Evolutionary conservation across 1,139 yeast species (phyloP).

Genomic region (Lodderomyces beijingensis): DNA sequence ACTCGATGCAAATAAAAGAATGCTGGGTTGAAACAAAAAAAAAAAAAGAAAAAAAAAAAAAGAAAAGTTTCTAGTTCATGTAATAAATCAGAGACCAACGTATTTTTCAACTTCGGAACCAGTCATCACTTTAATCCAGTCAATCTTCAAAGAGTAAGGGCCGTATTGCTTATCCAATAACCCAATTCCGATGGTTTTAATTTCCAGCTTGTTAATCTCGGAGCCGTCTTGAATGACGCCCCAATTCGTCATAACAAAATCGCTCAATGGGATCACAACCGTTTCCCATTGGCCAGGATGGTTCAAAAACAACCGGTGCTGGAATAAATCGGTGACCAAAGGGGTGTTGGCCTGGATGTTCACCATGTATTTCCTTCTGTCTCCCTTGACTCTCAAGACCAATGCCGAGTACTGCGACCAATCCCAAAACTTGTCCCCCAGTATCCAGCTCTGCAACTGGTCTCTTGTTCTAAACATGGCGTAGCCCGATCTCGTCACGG

Average conservation of each 20-base stretch:
- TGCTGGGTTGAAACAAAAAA: not conserved
- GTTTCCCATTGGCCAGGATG: conserved; percentile 84
- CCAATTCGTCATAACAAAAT: conserved; percentile 79
- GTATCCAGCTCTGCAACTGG: conserved; percentile 48
- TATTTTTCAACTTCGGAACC: conserved; percentile 47
- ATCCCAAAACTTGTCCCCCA: conserved; percentile 52
- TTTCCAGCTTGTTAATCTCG: conserved; percentile 56
- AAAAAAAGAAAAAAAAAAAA: not conserved
- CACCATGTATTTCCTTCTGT: conserved; percentile 68
- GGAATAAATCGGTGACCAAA: conserved; percentile 73
- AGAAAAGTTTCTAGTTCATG: not conserved
- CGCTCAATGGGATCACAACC: conserved; percentile 69
- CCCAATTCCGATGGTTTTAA: conserved; percentile 76
- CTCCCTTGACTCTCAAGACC: conserved; percentile 70
- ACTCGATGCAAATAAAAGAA: too few species aligned
- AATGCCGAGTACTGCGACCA: conserved; percentile 58
- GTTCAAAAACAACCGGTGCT: conserved; percentile 71
- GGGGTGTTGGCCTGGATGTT: conserved; percentile 81
- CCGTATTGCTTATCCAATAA: conserved; percentile 78
- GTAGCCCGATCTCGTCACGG: conserved; percentile 70
- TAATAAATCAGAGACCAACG: conserved; percentile 18
- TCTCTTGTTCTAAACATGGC: conserved; percentile 83
- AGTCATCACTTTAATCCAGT: conserved; percentile 69
- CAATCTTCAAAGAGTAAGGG: conserved; percentile 65
- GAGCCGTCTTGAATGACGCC: conserved; percentile 72